phyloP scores from a whole-genome alignment of 768 basidiomycete genomes.

The Boletus sp. region DNA sequence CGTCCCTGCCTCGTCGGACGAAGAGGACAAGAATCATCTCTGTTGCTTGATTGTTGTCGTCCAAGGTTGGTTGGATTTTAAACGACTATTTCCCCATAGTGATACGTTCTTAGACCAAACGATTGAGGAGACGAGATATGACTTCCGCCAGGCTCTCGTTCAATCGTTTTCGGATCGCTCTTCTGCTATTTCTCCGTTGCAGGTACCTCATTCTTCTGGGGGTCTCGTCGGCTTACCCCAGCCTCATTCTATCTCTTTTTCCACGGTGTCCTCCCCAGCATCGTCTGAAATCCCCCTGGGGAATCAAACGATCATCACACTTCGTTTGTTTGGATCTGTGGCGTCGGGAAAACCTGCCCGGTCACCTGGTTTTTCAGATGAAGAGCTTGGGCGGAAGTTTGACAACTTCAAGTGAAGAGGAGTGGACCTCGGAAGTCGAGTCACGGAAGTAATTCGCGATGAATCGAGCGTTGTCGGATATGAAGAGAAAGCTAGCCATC shows the following conservation, averaged over 20 bases:
- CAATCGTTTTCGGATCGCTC: background rate
- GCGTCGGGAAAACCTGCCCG: background rate
- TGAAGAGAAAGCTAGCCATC: background rate
- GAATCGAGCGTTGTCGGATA: background rate
- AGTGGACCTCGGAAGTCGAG: constrained; percentile 10
- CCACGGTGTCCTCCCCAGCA: background rate
- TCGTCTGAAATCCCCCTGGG: background rate
- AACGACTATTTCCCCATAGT: background rate
- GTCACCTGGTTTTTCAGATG: constrained; percentile 4
- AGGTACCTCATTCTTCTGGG: background rate
- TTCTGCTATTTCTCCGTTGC: background rate
- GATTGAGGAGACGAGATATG: background rate
- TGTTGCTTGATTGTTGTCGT: background rate
- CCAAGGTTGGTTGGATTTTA: constrained; percentile 6
- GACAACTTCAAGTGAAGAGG: constrained; percentile 3
- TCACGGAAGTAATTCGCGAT: constrained; percentile 2
- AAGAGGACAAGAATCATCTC: background rate
- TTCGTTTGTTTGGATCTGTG: background rate
- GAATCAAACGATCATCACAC: background rate
- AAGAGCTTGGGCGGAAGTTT: constrained; percentile 3
- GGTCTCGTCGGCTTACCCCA: background rate
- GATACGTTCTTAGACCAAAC: background rate
- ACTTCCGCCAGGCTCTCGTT: constrained; percentile 7
- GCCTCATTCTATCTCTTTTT: background rate
- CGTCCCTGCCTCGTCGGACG: background rate